These are phyloP conservation scores for Mycosphaerella sp. DNA, from an alignment of 2,329 filamentous ascomycete species.

Conservation along the genomic window DNA sequence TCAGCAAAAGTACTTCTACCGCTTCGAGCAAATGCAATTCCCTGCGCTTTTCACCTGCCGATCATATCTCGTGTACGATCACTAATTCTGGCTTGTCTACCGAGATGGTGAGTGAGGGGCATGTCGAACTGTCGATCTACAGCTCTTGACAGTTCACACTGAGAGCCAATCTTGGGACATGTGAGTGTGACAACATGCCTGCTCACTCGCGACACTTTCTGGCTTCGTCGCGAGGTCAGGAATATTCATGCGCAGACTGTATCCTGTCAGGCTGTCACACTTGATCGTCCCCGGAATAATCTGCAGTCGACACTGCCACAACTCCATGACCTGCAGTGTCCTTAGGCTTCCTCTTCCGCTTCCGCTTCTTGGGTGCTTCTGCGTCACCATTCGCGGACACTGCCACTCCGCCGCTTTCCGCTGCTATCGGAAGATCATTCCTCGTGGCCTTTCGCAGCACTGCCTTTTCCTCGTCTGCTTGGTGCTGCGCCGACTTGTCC, in stretches of 20 bases:
- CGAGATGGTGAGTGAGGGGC: background rate
- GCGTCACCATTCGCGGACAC: slow-evolving; percentile 1
- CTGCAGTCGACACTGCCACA: slow-evolving; percentile 1
- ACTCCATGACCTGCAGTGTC: slow-evolving; percentile 10
- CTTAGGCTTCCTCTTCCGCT: slow-evolving; percentile 24
- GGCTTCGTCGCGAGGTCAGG: background rate
- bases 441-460: slow-evolving; percentile 25
- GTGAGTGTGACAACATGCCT: background rate
- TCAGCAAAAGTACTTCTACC: background rate
- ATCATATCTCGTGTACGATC: background rate
- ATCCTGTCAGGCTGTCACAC: background rate
- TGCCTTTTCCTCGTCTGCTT: slow-evolving; percentile 21
- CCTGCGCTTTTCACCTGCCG: background rate
- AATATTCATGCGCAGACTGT: background rate
- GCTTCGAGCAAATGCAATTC: background rate
- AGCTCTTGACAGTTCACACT: background rate
- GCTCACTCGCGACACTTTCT: background rate
- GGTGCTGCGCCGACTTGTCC: slow-evolving; percentile 24
- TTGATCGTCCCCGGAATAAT: background rate
- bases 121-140: background rate
- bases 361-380: slow-evolving; percentile 20
- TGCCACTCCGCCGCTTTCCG: slow-evolving; percentile 19
- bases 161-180: background rate
- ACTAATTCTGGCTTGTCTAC: background rate
- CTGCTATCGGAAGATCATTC: slow-evolving; percentile 25